Base-by-base conservation (phyloP, 2,329 filamentous ascomycete genomes). In the Rasamsonia emersonii region DNA sequence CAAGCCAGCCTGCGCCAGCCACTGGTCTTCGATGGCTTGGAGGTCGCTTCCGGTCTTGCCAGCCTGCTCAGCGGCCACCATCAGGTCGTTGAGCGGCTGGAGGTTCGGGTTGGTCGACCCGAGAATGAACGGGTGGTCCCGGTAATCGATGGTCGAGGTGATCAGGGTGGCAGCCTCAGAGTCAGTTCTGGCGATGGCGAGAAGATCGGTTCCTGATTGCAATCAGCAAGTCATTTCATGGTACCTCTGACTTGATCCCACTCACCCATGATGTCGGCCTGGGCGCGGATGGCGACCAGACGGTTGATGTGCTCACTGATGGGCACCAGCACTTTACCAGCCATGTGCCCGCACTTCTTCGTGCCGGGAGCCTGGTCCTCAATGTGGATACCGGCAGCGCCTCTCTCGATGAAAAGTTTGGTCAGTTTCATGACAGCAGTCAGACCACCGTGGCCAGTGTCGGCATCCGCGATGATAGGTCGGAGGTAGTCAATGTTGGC, bases 361-460 rank as follows among this genome's bases (percentile, higher is more conserved):
- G 91, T 96, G 33, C 91, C 91, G 3, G 91, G 89, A 3, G 91
- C 89, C 65, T 96, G 91, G 59, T 98, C 91, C 65, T 98, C 91
- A 48, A 98, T 95, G 65, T 98, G 91, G 53, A 98, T 95, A 45
- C 91, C 91, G 24, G 91, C 91, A 27, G 91, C 91, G 49, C 91
- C 91, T 62, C 88, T 86, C 70, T 98, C 91, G 44, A 96, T 67
- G 61, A 98, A 96, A 36, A 96, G 76, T 72, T 95, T 95, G 43
- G 91, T 96, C 49, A 98, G 77, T 73, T 96, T 98, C 91, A 98
- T 96, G 50, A 96, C 82, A 35, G 91, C 91, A n/a, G 91, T 96
- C 41, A 98, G 71, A 53, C 91, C 91, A 54, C 91, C 91, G 60
- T 96, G 91, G 43, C 91, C 91, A 24, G 91, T 98, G 58, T 98